Evolutionary conservation across 768 basidiomycete species (phyloP), one percentile per base, ranked within the genome.

Genomic region (Boletus insuetus): DNA sequence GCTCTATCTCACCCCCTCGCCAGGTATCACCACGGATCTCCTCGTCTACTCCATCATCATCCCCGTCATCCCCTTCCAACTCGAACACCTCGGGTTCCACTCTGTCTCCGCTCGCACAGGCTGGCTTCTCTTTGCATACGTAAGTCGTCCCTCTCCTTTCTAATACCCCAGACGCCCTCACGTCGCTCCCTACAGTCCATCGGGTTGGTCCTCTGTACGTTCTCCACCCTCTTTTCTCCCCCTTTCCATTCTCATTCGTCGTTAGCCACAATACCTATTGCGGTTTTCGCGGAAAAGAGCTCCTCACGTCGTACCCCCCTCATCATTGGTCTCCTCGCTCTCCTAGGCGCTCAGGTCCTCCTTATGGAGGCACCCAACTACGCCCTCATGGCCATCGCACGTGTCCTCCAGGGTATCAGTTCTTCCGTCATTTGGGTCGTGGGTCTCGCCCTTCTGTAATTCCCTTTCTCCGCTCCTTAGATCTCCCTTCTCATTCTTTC

Each of bases 351-450:
- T 2, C 82, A 84, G 66, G 65, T 84, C 17, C 74, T 86, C 71
- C 71, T 87, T 12, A 85, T 86, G 83, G 81, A 84, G 59, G 82
- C 83, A 0, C 79, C 78, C 3, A 77, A 72, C 38, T 85, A 80
- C 58, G 60, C 77, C 51, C 66, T 84, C 13, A 83, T 87, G 83
- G 78, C 75, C 14, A 32, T 84, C 37, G 83, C 84, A 9, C 79
- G 85, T 32, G 63, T 78, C n/a, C 46, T 85, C 26, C 85, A 86
- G 65, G 84, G 85, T 6, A 66, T 83, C 11, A 79, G 80, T 16
- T 84, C 84, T 0, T 80, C 83, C 6, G 74, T 84, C 67, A 74
- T 86, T 10, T 86, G 83, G 84, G 76, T 83, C 0, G 79, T 84
- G 19, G 84, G 84, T 2, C 60, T 86, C 32, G 83, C 84, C 24